Base-by-base conservation (phyloP, 495 filamentous ascomycete species). In the Penicillium psychrofluorescens region DNA sequence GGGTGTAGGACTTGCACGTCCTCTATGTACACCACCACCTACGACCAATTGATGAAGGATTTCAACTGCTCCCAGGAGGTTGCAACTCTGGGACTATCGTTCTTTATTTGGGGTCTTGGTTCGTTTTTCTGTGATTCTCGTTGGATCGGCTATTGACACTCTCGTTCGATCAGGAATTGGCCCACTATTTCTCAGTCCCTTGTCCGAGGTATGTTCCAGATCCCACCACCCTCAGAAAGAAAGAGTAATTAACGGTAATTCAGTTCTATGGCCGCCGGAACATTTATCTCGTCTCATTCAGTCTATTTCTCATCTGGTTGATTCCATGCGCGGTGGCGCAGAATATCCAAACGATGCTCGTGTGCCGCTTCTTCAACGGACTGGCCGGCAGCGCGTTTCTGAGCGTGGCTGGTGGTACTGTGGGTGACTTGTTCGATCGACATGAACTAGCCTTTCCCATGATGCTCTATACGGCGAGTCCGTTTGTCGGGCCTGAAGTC, bases 191-290 rank as follows among this genome's bases (percentile, higher is more conserved):
- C 62, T 90, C 14, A 80, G 68, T 22, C 83, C 83, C 0, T 54
- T 85, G 31, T 83, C 79, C 8, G 79, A 80, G 62, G 75, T 78
- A 41, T 29, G 60, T 46, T 9, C 5, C 9, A 27, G 1, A 14
- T 8, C 14, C 16, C 11, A 37, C 10, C 27, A 6, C 11, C 2
- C 33, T 4, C 0, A 4, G 15, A 16, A 8, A 34, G 29, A 36
- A 11, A 12, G 3, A 8, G 9, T 11, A 10, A 15, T 44, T 62
- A n/a, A 72, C 38, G 64, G 63, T 7, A 40, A 22, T 67, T n/a
- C 70, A 95, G 72, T 97, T 97, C 59, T 95, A 90, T 59, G 92
- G 92, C 13, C 79, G 92, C 11, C 69, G 90, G 32, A 83, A 83
- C 27, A 87, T 96, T 48, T 97, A 95, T 53, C 71, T 95, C 27